Evolutionary conservation across 345 rosid species (phyloP).

Genomic region (Carallia brachiata): DNA sequence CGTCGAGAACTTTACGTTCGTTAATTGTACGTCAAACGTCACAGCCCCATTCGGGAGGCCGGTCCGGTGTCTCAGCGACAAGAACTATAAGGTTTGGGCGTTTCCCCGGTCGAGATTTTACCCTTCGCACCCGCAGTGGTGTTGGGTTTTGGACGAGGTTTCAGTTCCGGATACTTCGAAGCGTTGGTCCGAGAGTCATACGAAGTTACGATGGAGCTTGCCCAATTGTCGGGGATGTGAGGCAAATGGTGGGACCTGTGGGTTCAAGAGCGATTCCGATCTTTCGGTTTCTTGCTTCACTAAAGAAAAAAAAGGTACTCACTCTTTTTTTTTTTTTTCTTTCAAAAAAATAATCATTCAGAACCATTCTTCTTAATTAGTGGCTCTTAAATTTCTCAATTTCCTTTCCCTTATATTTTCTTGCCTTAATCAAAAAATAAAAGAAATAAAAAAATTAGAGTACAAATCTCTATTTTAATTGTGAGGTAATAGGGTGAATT

Average conservation of each 20-base stretch:
- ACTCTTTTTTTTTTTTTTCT: conserved; percentile 1
- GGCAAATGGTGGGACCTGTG: conserved; percentile 34
- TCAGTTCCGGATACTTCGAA: conserved; percentile 24
- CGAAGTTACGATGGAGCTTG: conserved; percentile 30
- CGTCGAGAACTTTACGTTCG: conserved; percentile 15
- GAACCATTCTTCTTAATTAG: too few species aligned
- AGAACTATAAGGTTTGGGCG: conserved; percentile 28
- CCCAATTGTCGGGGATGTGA: conserved; percentile 44
- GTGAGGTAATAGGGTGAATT: too few species aligned
- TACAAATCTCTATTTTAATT: too few species aligned
- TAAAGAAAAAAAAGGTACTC: conserved; percentile 8
- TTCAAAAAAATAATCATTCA: too few species aligned
- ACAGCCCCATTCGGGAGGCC: not conserved
- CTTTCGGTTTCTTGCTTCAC: conserved; percentile 28
- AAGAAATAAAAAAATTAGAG: too few species aligned
- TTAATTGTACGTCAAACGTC: conserved; percentile 30
- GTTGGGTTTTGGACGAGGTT: conserved; percentile 13
- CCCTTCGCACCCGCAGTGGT: not conserved
- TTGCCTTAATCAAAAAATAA: too few species aligned
- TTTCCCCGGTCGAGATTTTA: not conserved
- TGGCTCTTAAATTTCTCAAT: too few species aligned
- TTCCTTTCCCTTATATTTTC: too few species aligned
- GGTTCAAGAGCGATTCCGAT: conserved; percentile 11
- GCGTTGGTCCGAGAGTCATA: not conserved
- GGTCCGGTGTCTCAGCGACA: conserved; percentile 37